Percentiles rank a stretch among this genome's conserved stretches.
These are phyloP conservation scores for Raddia guianensis DNA, from an alignment of 176 grass and related monocot species.

Conservation along the genomic window DNA sequence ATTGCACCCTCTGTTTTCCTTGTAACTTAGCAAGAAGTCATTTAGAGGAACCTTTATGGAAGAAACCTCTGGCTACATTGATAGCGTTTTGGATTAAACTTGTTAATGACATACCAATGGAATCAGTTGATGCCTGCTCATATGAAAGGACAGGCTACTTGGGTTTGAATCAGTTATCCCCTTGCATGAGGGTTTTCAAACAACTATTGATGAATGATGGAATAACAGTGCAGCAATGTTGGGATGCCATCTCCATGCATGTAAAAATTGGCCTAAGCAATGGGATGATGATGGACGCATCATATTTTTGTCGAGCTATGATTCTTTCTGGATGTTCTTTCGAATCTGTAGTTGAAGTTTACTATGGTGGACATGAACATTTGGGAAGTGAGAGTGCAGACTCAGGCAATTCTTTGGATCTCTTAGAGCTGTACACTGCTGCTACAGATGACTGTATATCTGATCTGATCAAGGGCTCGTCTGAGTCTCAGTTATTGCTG, in stretches of 20 bases:
- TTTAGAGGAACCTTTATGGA: slow-evolving; percentile 74
- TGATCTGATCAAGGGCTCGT: slow-evolving; percentile 47
- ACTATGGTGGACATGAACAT: slow-evolving; percentile 53
- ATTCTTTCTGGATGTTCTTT: slow-evolving; percentile 79
- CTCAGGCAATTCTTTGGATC: slow-evolving; percentile 48
- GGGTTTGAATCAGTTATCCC: slow-evolving; percentile 50
- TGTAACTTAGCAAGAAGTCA: slow-evolving; percentile 58
- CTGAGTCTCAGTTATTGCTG: slow-evolving; percentile 49
- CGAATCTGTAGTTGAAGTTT: slow-evolving; percentile 66
- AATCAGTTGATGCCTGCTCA: slow-evolving; percentile 40
- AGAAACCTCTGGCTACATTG: slow-evolving; percentile 57
- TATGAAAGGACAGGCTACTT: slow-evolving; percentile 47
- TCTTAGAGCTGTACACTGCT: slow-evolving; percentile 68
- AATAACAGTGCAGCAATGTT: slow-evolving; percentile 77
- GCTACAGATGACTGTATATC: slow-evolving; percentile 54
- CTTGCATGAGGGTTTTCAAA: slow-evolving; percentile 71
- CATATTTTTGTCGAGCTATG: slow-evolving; percentile 77
- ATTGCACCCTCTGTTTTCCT: slow-evolving; percentile 78
- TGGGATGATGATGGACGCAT: slow-evolving; percentile 52
- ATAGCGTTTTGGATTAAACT: slow-evolving; percentile 84
- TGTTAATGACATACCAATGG: slow-evolving; percentile 53
- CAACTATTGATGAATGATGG: slow-evolving; percentile 60
- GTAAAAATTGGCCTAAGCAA: slow-evolving; percentile 57
- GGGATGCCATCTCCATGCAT: slow-evolving; percentile 71
- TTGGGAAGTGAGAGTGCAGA: slow-evolving; percentile 39